Evolutionary conservation across 495 filamentous ascomycete species (phyloP), one percentile per base, ranked within the genome.

Genomic region (Trypethelium eluteriae): DNA sequence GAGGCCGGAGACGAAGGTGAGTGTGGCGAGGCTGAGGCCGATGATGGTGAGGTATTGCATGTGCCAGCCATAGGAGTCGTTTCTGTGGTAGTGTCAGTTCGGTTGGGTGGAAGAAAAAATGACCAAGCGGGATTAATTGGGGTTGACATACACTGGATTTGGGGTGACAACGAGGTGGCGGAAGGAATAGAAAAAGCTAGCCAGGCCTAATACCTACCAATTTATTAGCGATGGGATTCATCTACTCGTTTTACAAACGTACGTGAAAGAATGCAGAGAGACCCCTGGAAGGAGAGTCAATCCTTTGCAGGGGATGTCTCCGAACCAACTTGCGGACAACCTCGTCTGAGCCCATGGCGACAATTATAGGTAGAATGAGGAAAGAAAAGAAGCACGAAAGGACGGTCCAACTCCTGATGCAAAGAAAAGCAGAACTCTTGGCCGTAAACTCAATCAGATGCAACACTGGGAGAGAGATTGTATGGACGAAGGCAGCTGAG

Each of bases 1-100:
- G n/a, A 92, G 74, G 7, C 84, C 93, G 68, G 84, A 75, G 34
- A 78, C 69, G 74, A 94, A 93, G 46, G 90, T 90, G 61, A 84
- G 65, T 16, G 86, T 83, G 2, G 91, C 82, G 46, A 94, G 75
- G 2, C 82, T 76, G 12, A 95, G 82, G 38, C 91, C 91, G 70
- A 95, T 86, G 69, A 95, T 91, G 64, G 90, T 96, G 61, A 93
- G 79, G 76, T 89, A 93, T 76, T 93, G 90, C 71, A 88, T 88
- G 74, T 93, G 89, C 82, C 90, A 92, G 34, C 91, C 92, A 72
- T 88, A 94, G 32, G 88, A 84, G 12, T 84, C 79, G 68, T 86
- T 87, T 63, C 88, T 86, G 59, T 62, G 67, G 68, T 64, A 67
- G 16, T 14, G 70, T 62, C 4, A 47, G 47, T 49, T 39, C 16